phyloP scores from a whole-genome alignment of 257 asterid species.

The Fraxinus pennsylvanica region DNA sequence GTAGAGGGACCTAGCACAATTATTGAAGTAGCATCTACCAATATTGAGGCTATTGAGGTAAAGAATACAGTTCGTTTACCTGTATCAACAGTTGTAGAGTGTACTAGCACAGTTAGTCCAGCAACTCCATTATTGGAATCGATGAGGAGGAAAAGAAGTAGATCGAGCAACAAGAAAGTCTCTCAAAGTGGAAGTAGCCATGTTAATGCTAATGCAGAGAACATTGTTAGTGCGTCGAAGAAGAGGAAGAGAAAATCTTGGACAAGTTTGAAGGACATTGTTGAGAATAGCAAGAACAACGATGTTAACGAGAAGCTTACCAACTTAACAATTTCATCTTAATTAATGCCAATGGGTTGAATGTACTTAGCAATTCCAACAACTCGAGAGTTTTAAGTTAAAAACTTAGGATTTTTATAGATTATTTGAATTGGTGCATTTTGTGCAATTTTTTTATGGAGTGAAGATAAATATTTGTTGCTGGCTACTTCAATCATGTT shows the following conservation, averaged over 20 bases:
- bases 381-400: too few relatives aligned
- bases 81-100: constrained; percentile 27
- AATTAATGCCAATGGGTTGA: constrained; percentile 1
- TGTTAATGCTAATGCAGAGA: constrained; percentile 32
- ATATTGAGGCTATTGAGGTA: constrained; percentile 6
- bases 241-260: constrained; percentile 67
- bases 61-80: constrained; percentile 26
- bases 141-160: constrained; percentile 50
- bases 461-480: too few relatives aligned
- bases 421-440: background rate
- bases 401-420: background rate
- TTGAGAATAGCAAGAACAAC: constrained; percentile 37
- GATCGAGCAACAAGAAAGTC: constrained; percentile 47
- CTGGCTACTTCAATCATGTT: too few relatives aligned
- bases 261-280: constrained; percentile 77
- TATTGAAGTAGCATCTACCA: background rate
- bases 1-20: too few relatives aligned
- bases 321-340: constrained; percentile 48
- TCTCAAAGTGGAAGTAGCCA: constrained; percentile 24
- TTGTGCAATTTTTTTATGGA: background rate
- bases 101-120: constrained; percentile 30
- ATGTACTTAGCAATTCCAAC: too few relatives aligned
- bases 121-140: constrained; percentile 61
- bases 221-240: constrained; percentile 30
- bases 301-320: constrained; percentile 32